Conservation (phyloP, 2,329 filamentous ascomycete species). For the Grosmannia clavigera region DNA sequence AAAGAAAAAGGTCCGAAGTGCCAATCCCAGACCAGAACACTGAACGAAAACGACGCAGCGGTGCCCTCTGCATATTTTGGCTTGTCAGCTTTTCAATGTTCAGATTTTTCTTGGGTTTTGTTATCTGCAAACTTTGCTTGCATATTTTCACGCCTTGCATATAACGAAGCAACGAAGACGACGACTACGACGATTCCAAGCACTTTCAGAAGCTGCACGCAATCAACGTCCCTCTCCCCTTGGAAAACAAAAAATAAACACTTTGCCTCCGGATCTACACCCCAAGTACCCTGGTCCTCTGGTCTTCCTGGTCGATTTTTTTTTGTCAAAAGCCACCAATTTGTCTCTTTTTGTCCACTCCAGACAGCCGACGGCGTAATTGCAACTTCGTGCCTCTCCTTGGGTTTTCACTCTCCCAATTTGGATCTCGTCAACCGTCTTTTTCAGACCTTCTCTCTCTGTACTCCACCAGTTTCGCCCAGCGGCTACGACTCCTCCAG, state of each 20-base stretch:
- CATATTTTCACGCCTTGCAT: conserved; percentile 2
- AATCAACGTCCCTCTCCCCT: background rate
- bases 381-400: background rate
- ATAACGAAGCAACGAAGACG: conserved; percentile 7
- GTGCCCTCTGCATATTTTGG: background rate
- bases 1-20: background rate
- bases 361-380: background rate
- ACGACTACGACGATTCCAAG: background rate
- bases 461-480: background rate
- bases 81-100: conserved; percentile 2
- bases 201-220: background rate
- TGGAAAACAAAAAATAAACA: background rate
- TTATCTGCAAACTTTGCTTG: background rate
- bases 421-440: background rate
- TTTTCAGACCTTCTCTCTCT: background rate
- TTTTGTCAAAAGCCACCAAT: background rate
- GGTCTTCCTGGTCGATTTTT: background rate
- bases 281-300: background rate
- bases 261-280: background rate
- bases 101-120: conserved; percentile 1
- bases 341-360: background rate
- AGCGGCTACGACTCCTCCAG: background rate
- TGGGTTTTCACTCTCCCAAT: background rate
- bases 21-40: background rate
- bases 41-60: background rate